Evolutionary conservation across 2,329 filamentous ascomycete genomes (phyloP).

Genomic region (Aspergillus japonicus): DNA sequence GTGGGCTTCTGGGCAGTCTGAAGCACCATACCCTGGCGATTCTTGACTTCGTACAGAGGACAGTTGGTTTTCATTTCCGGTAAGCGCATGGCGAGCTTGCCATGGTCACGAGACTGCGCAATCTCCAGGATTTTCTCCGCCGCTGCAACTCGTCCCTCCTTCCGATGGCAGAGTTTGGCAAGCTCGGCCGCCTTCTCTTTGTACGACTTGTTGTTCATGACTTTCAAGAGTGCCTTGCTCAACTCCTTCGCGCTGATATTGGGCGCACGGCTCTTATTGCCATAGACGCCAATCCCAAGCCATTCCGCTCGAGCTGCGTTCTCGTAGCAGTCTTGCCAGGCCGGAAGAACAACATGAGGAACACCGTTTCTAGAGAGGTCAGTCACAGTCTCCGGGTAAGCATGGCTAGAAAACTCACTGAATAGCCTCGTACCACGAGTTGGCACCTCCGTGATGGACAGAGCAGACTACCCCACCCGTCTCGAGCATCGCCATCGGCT

Average conservation of each 20-base stretch:
- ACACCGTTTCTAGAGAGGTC: constrained; percentile 37
- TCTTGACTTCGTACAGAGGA: constrained; percentile 16
- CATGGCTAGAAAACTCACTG: constrained; percentile 30
- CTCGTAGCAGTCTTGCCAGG: constrained; percentile 48
- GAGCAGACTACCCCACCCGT: constrained; percentile 41
- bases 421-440: constrained; percentile 48
- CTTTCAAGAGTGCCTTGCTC: constrained; percentile 24
- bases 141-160: constrained; percentile 20
- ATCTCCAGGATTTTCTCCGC: constrained; percentile 25
- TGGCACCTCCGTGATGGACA: constrained; percentile 49
- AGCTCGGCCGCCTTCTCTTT: constrained; percentile 18
- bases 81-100: constrained; percentile 11
- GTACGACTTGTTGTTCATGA: constrained; percentile 20
- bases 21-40: constrained; percentile 12
- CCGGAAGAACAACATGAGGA: constrained; percentile 46
- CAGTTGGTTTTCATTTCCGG: constrained; percentile 14
- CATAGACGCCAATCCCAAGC: constrained; percentile 44
- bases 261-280: constrained; percentile 34
- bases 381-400: neutral
- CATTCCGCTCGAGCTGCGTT: constrained; percentile 44
- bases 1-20: constrained; percentile 6
- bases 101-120: constrained; percentile 17
- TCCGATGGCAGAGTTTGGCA: constrained; percentile 20
- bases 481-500: constrained; percentile 38
- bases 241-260: constrained; percentile 31